Conservation (phyloP, 2,329 filamentous ascomycete genomes). For the Epichloe brachyelytri region DNA sequence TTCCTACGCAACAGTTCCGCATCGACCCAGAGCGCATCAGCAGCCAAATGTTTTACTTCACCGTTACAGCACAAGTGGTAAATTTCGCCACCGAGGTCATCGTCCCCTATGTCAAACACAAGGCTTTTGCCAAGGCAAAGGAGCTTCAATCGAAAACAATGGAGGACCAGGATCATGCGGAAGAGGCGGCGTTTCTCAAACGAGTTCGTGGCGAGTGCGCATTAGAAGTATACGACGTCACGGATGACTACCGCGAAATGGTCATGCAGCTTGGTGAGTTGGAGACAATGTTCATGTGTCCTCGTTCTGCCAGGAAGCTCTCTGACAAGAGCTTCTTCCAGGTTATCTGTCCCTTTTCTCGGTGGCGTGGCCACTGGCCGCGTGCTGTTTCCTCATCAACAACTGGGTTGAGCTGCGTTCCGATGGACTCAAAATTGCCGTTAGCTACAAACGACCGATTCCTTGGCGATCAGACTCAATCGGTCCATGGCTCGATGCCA, state of each 20-base stretch:
- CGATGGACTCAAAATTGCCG: slow-evolving; percentile 87
- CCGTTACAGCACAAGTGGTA: slow-evolving; percentile 84
- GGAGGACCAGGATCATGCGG: slow-evolving; percentile 51
- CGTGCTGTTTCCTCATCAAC: slow-evolving; percentile 79
- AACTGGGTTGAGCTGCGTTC: slow-evolving; percentile 93
- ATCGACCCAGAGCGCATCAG: slow-evolving; percentile 75
- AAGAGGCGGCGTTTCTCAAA: slow-evolving; percentile 68
- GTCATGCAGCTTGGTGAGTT: slow-evolving; percentile 58
- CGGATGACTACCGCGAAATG: slow-evolving; percentile 87
- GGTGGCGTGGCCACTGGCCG: slow-evolving; percentile 88
- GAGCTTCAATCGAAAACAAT: slow-evolving; percentile 51
- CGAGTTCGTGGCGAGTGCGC: slow-evolving; percentile 74
- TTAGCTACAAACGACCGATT: slow-evolving; percentile 77
- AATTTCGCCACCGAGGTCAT: slow-evolving; percentile 76
- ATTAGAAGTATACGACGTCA: slow-evolving; percentile 77
- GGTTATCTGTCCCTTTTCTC: slow-evolving; percentile 87
- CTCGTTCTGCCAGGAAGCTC: no score
- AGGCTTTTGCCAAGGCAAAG: slow-evolving; percentile 66
- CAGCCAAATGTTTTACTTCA: slow-evolving; percentile 91
- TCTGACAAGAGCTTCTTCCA: slow-evolving; percentile 18
- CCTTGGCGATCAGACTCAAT: slow-evolving; percentile 89
- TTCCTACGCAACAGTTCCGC: slow-evolving; percentile 53
- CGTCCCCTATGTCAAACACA: slow-evolving; percentile 73
- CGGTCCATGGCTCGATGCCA: slow-evolving; percentile 76
- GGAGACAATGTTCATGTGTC: background rate